phyloP scores from a whole-genome alignment of 2,329 filamentous ascomycete genomes.

The Trichoderma endophyticum region DNA sequence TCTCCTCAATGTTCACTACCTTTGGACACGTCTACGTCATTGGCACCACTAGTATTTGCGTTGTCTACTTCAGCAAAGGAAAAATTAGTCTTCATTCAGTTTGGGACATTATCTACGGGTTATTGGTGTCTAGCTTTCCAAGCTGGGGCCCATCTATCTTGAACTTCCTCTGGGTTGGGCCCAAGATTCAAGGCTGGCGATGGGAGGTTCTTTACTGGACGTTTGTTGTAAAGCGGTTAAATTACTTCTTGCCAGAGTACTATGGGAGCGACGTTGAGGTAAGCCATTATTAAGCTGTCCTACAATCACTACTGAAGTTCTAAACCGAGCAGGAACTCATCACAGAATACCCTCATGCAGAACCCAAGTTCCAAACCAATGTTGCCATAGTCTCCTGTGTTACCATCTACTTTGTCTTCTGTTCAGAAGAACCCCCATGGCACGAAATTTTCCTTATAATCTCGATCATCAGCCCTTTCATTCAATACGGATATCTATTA shows the following conservation, averaged over 20 bases:
- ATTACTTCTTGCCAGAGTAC: neutral
- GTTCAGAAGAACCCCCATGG: neutral
- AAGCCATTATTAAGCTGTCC: neutral
- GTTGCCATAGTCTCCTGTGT: neutral
- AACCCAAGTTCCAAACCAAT: neutral
- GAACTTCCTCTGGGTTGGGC: neutral
- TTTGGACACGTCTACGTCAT: neutral
- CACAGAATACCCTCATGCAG: neutral
- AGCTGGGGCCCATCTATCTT: neutral
- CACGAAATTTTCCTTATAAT: neutral
- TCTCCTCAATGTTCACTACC: neutral
- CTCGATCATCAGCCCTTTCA: neutral
- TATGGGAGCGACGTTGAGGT: neutral
- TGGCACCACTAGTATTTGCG: neutral
- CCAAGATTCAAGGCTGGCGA: neutral
- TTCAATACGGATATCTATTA: neutral
- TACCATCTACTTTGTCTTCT: neutral
- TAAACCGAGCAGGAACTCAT: neutral
- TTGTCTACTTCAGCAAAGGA: neutral
- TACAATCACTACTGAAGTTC: neutral
- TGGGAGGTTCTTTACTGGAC: neutral
- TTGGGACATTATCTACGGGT: neutral
- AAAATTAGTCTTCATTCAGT: neutral
- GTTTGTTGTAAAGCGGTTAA: neutral
- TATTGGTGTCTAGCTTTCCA: neutral